Base-by-base conservation (phyloP, 805 yeast genomes). In the Lipomyces sp. region DNA sequence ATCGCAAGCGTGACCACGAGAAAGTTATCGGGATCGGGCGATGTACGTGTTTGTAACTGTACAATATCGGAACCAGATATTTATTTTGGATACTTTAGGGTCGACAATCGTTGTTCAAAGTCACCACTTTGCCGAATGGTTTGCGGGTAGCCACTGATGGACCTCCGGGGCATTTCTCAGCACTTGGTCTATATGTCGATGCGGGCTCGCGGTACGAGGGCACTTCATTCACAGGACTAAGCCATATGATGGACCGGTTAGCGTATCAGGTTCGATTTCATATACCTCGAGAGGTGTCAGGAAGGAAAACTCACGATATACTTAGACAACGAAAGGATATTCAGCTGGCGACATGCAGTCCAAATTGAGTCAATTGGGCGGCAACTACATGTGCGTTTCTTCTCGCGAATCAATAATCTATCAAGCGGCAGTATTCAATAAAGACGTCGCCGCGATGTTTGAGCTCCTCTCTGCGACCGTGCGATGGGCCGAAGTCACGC, bases 391-490 rank as follows among this genome's bases (percentile, higher is more conserved):
- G 86, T 90, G 97, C 75, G 89, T 96, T 0, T 89, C 97, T 0
- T 90, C 96, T 6, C 84, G 99, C 74, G 99, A 95, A 77, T 85
- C 96, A 3, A 83, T 94, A 81, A 86, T 94, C 80, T 95, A 95
- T 77, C 98, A 95, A 78, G 96, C 98, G 0, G 88, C 97, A 2
- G 97, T 92, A 0, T 94, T 95, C 83, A 93, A 93, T 76, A 82
- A 83, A 56, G 97, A 93, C 74, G 87, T 89, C 8, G 94, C 86
- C 51, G 81, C 82, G 70, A 92, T 95, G 96, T 85, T 90, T 70
- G 84, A 84, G 57, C 81, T 91, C 57, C 80, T 95, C 72, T 80
- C 90, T 33, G 93, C 92, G 71, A 91, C 98, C 0, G 88, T 94
- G 2, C 80, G 88, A 11, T 81, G 80, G 64, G 98, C 99, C 7